phyloP scores from a whole-genome alignment of 768 basidiomycete genomes.

The Lactarius tabidus region DNA sequence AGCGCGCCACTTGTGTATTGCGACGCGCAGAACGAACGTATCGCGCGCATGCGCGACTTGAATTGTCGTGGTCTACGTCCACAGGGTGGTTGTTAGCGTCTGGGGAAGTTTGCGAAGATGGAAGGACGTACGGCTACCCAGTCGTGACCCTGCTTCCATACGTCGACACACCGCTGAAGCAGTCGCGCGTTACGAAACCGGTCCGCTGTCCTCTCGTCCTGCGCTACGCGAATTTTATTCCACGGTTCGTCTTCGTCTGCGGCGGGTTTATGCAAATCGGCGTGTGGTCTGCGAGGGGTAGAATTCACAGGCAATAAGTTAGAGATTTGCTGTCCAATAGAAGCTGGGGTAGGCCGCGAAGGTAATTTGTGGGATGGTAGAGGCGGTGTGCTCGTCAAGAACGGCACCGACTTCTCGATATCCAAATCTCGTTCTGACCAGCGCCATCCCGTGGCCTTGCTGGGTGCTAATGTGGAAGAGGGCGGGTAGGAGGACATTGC shows the following conservation, averaged over 20 bases:
- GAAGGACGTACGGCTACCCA: slow-evolving; percentile 65
- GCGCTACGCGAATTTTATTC: slow-evolving; percentile 68
- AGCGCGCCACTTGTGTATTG: slow-evolving; percentile 59
- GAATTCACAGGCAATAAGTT: not conserved
- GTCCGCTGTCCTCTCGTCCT: slow-evolving; percentile 69
- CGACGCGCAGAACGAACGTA: slow-evolving; percentile 54
- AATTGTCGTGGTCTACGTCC: slow-evolving; percentile 56
- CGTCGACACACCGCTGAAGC: slow-evolving; percentile 66
- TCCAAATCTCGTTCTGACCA: slow-evolving; percentile 14
- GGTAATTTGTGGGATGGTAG: slow-evolving; percentile 9
- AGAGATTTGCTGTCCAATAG: slow-evolving; percentile 6
- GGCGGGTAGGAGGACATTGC: slow-evolving; percentile 13
- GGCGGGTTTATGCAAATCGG: slow-evolving; percentile 36
- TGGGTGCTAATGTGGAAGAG: slow-evolving; percentile 15
- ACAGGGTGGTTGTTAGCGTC: not conserved
- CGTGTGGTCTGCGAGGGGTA: slow-evolving; percentile 10
- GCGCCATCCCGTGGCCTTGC: slow-evolving; percentile 11
- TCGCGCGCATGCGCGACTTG: slow-evolving; percentile 71
- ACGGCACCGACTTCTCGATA: slow-evolving; percentile 23
- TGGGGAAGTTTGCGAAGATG: slow-evolving; percentile 11
- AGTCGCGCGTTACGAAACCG: slow-evolving; percentile 59
- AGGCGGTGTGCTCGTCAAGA: slow-evolving; percentile 23
- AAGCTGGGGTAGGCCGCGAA: slow-evolving; percentile 13
- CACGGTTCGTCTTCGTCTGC: slow-evolving; percentile 72
- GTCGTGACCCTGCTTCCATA: slow-evolving; percentile 65